Evolutionary conservation across 495 filamentous ascomycete species (phyloP).

Genomic region (Daldinia concentrica): DNA sequence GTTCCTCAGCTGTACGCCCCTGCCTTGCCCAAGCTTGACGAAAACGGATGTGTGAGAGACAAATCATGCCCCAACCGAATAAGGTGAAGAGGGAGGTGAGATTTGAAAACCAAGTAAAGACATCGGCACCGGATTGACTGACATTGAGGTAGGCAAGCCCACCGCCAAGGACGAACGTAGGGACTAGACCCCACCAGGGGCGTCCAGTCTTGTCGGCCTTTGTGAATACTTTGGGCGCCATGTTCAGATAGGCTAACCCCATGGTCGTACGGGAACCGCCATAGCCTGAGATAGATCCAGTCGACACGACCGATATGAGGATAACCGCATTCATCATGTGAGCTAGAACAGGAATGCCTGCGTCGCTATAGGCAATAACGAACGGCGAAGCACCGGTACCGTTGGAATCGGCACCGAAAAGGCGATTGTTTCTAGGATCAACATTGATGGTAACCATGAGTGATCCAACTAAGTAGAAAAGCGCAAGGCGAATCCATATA

Average conservation of each 20-base stretch:
- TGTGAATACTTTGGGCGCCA: constrained; percentile 60
- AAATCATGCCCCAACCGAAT: constrained; percentile 80
- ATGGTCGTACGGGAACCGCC: constrained; percentile 66
- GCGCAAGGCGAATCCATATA: constrained; percentile 64
- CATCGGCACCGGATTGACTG: constrained; percentile 48
- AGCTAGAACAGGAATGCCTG: constrained; percentile 67
- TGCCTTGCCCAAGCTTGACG: constrained; percentile 60
- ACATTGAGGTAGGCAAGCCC: constrained; percentile 65
- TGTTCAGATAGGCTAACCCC: constrained; percentile 58
- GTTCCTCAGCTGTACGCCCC: constrained; percentile 56
- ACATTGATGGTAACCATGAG: constrained; percentile 71
- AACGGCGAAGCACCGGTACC: constrained; percentile 67
- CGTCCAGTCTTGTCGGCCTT: constrained; percentile 63
- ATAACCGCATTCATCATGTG: constrained; percentile 73
- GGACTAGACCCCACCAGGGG: constrained; percentile 57
- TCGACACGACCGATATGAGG: constrained; percentile 59
- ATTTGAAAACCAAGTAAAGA: constrained; percentile 67
- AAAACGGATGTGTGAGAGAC: constrained; percentile 72
- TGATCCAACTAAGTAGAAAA: constrained; percentile 70
- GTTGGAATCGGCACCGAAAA: constrained; percentile 51
- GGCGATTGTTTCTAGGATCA: constrained; percentile 53
- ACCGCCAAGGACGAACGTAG: constrained; percentile 60
- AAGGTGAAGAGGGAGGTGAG: constrained; percentile 74
- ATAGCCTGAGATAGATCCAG: constrained; percentile 66
- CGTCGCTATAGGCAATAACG: constrained; percentile 67